A percentile compares a stretch with the other conserved stretches of the same genome.
phyloP scores from a whole-genome alignment of 495 filamentous ascomycete genomes.

The Trypethelium eluteriae region DNA sequence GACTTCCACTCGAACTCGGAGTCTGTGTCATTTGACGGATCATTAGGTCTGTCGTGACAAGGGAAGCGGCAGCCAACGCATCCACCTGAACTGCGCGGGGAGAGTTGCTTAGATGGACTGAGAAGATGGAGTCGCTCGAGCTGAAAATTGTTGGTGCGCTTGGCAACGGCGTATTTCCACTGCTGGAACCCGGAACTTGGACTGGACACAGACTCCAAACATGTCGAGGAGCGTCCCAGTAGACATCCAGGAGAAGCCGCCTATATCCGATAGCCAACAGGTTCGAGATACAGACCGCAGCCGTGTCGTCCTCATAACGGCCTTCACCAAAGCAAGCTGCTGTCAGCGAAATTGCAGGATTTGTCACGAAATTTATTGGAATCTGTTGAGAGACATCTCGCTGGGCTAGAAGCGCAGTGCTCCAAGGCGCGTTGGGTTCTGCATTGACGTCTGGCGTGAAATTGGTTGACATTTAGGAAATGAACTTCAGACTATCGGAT shows the following conservation, averaged over 20 bases:
- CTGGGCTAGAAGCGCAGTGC: conserved; percentile 37
- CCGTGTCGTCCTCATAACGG: conserved; percentile 42
- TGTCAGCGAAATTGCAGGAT: conserved; percentile 47
- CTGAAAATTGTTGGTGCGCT: neutral
- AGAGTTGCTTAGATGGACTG: conserved; percentile 4
- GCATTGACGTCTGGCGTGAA: conserved; percentile 13
- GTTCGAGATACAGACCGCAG: conserved; percentile 52
- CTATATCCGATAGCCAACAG: conserved; percentile 52
- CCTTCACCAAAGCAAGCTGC: conserved; percentile 52
- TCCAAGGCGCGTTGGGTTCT: conserved; percentile 6
- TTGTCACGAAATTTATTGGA: conserved; percentile 55
- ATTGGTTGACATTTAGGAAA: conserved; percentile 6
- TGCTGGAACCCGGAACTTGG: conserved; percentile 20
- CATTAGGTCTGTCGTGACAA: neutral
- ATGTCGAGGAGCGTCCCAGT: conserved; percentile 50
- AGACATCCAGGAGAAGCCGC: conserved; percentile 54
- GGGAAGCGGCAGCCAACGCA: neutral
- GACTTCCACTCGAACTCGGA: neutral
- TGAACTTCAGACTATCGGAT: neutral
- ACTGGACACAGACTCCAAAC: conserved; percentile 57
- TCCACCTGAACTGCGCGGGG: neutral
- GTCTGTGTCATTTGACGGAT: neutral
- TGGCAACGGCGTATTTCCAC: conserved; percentile 1
- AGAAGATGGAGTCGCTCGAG: neutral
- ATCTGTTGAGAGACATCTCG: conserved; percentile 53